phyloP scores from a whole-genome alignment of 495 filamentous ascomycete genomes.

The Neurospora terricola region DNA sequence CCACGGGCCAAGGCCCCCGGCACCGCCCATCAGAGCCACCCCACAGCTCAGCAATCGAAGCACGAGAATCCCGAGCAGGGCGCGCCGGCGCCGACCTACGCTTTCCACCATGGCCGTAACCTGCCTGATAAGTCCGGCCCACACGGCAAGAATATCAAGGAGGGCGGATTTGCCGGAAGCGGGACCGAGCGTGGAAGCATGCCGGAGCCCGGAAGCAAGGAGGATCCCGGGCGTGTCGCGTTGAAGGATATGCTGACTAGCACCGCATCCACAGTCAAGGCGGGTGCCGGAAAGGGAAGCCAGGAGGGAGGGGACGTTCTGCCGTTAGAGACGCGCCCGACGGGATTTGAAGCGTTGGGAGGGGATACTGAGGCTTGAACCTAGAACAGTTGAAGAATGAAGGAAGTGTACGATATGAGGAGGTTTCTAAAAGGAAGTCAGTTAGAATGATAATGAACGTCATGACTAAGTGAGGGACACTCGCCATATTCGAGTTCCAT shows the following conservation, averaged over 20 bases:
- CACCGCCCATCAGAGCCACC: neutral
- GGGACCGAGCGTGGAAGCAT: slow-evolving; percentile 19
- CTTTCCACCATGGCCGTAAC: slow-evolving; percentile 7
- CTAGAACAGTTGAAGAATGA: neutral
- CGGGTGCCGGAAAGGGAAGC: slow-evolving; percentile 2
- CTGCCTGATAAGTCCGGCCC: slow-evolving; percentile 14
- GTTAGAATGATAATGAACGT: neutral
- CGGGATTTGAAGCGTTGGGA: slow-evolving; percentile 14
- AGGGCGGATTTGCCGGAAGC: slow-evolving; percentile 25
- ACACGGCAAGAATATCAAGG: slow-evolving; percentile 32
- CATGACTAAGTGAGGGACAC: neutral
- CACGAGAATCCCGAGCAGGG: slow-evolving; percentile 7
- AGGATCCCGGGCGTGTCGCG: slow-evolving; percentile 26
- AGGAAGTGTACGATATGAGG: neutral
- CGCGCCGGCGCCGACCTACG: slow-evolving; percentile 24
- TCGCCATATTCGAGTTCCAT: neutral
- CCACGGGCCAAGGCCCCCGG: slow-evolving; percentile 7
- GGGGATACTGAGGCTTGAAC: neutral
- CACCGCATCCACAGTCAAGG: neutral
- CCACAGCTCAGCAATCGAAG: neutral
- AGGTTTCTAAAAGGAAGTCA: neutral
- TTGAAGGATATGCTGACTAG: slow-evolving; percentile 9
- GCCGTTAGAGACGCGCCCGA: slow-evolving; percentile 2
- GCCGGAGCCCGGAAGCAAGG: slow-evolving; percentile 28
- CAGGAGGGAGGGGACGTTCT: neutral